These are phyloP conservation scores for Ophiostoma perfectum DNA, from an alignment of 2,329 filamentous ascomycete genomes.

Conservation along the genomic window DNA sequence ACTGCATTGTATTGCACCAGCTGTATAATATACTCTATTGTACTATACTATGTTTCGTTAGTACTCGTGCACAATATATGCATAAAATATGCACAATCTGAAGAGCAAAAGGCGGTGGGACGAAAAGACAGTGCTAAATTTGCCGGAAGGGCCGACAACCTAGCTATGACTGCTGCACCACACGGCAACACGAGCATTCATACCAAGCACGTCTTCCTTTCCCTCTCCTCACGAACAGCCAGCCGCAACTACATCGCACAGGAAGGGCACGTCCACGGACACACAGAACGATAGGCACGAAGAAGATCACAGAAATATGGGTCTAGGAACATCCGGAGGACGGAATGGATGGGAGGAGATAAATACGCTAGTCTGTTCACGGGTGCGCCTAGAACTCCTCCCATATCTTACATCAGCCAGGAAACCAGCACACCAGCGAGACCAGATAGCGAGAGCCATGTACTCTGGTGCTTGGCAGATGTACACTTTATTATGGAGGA, in stretches of 20 bases:
- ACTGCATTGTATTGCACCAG: no score
- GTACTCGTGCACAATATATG: background rate
- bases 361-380: background rate
- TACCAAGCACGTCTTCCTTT: background rate
- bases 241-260: background rate
- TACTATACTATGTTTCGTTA: background rate
- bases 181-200: slow-evolving; percentile 5
- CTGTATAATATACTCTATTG: no score
- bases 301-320: background rate
- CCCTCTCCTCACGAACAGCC: background rate
- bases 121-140: background rate
- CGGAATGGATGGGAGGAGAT: slow-evolving; percentile 6
- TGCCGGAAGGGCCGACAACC: background rate
- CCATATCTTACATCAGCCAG: no score
- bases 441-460: no score
- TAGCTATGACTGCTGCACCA: background rate
- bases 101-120: slow-evolving; percentile 1
- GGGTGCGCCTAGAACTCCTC: background rate
- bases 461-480: background rate
- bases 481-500: background rate
- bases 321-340: slow-evolving; percentile 1
- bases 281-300: background rate
- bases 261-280: background rate
- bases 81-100: background rate
- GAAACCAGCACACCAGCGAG: no score